Conservation (phyloP, 495 filamentous ascomycete species). For the Pyrenula massariospora region DNA sequence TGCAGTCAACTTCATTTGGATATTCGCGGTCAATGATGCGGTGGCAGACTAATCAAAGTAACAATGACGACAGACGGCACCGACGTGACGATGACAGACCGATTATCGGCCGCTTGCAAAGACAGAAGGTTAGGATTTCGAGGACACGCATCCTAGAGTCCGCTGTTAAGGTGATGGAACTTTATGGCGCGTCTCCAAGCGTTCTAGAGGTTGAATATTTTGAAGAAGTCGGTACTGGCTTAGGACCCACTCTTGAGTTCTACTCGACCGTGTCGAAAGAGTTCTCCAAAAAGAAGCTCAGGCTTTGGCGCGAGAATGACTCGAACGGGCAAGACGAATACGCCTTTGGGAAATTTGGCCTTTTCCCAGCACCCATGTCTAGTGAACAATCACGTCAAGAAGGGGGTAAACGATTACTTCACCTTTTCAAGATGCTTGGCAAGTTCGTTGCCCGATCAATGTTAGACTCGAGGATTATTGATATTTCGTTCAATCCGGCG, state of each 20-base stretch:
- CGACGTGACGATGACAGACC: constrained; percentile 78
- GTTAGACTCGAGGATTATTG: constrained; percentile 96
- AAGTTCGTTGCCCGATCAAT: constrained; percentile 97
- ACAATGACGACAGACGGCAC: constrained; percentile 67
- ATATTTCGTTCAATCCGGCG: constrained; percentile 93
- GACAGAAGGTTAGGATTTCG: constrained; percentile 96
- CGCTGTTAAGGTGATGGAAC: constrained; percentile 98
- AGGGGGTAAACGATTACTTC: constrained; percentile 69
- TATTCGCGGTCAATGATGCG: constrained; percentile 95
- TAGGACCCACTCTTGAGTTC: constrained; percentile 95
- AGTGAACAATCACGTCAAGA: constrained; percentile 61
- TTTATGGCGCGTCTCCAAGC: constrained; percentile 91
- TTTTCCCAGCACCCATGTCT: constrained; percentile 91
- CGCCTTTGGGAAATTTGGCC: constrained; percentile 71
- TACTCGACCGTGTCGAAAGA: constrained; percentile 97
- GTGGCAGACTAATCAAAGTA: constrained; percentile 86
- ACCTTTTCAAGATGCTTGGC: constrained; percentile 86
- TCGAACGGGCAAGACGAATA: constrained; percentile 64
- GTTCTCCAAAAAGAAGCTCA: constrained; percentile 92
- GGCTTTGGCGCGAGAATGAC: constrained; percentile 91
- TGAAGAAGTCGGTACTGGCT: constrained; percentile 92
- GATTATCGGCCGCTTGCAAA: constrained; percentile 85
- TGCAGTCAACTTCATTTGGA: constrained; percentile 96
- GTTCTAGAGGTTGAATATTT: constrained; percentile 98
- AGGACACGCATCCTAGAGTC: constrained; percentile 88